A percentile compares a stretch with the other conserved stretches of the same genome.
Evolutionary conservation across 352 stramenopile genomes (phyloP).

Genomic region (Phytophthora colocasiae): DNA sequence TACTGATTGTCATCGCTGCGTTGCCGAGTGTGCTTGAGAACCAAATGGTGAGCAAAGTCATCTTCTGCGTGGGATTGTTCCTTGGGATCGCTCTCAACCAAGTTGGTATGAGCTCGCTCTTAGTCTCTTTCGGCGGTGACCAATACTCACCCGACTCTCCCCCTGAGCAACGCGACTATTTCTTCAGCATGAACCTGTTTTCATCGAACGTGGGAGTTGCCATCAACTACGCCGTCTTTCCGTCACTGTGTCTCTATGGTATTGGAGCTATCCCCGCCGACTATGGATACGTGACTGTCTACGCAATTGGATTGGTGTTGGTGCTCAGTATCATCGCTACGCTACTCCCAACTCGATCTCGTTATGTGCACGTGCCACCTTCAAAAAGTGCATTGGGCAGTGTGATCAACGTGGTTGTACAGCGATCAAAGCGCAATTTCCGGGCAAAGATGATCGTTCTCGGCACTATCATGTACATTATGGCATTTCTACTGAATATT

Average conservation of each 20-base stretch:
- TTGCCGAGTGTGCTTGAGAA: conserved; percentile 44
- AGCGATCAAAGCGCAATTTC: conserved; percentile 31
- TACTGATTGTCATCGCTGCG: conserved; percentile 53
- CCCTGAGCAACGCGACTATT: conserved; percentile 56
- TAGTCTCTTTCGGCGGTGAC: conserved; percentile 67
- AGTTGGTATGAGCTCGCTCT: conserved; percentile 60
- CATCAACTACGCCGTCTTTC: conserved; percentile 82
- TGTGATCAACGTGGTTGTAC: conserved; percentile 46
- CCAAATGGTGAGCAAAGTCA: conserved; percentile 36
- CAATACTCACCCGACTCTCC: conserved; percentile 60
- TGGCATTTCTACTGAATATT: conserved; percentile 57
- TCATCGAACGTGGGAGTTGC: conserved; percentile 69
- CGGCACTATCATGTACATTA: conserved; percentile 43
- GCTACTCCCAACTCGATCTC: conserved; percentile 40
- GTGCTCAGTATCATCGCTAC: conserved; percentile 42
- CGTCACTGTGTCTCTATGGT: conserved; percentile 75
- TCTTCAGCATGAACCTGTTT: conserved; percentile 87
- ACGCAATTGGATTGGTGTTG: conserved; percentile 52
- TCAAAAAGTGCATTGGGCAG: conserved; percentile 44
- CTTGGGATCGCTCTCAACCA: conserved; percentile 54
- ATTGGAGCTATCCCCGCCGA: conserved; percentile 49
- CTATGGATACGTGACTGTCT: conserved; percentile 56
- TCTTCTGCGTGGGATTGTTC: conserved; percentile 72
- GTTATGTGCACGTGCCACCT: conserved; percentile 57
- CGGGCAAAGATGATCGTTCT: conserved; percentile 40